Percentiles rank a stretch among this genome's conserved stretches.
These are phyloP conservation scores for Wakefieldia striispora DNA, from an alignment of 768 basidiomycete species.

Conservation along the genomic window DNA sequence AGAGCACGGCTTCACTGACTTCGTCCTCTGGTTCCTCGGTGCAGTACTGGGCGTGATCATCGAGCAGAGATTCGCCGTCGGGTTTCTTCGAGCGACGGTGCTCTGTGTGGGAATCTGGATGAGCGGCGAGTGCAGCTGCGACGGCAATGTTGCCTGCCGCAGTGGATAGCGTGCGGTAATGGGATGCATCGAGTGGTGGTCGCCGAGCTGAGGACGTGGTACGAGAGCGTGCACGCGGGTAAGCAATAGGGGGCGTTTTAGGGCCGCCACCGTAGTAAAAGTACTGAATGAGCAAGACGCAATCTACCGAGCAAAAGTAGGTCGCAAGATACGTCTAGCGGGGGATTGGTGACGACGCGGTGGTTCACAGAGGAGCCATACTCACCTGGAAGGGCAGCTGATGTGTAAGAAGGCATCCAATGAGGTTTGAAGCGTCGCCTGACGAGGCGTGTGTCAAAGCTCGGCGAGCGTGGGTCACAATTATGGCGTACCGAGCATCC, in stretches of 20 bases:
- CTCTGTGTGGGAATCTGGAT: constrained; percentile 48
- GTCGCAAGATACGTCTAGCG: constrained; percentile 81
- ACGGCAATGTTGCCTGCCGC: constrained; percentile 73
- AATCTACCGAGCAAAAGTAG: constrained; percentile 88
- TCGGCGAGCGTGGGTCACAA: constrained; percentile 7
- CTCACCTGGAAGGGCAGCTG: constrained; percentile 94
- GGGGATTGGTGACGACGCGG: constrained; percentile 7
- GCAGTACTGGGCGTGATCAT: constrained; percentile 17
- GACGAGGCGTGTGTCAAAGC: constrained; percentile 10
- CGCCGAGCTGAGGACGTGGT: constrained; percentile 45
- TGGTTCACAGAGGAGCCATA: not conserved
- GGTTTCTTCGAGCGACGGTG: constrained; percentile 33
- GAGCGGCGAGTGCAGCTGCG: constrained; percentile 66
- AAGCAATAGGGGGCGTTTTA: constrained; percentile 34
- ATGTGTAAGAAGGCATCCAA: constrained; percentile 88
- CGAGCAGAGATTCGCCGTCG: constrained; percentile 20
- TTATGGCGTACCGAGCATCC: constrained; percentile 75
- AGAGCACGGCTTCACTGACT: constrained; percentile 49
- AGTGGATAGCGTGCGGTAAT: constrained; percentile 66
- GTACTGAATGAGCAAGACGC: constrained; percentile 74
- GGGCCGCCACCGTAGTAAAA: constrained; percentile 60
- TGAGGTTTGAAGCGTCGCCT: constrained; percentile 92
- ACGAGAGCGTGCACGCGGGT: constrained; percentile 41
- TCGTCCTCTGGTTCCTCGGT: constrained; percentile 37
- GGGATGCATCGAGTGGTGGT: constrained; percentile 53